Evolutionary conservation across 2,329 filamentous ascomycete genomes (phyloP).

Genomic region (Pezicula carpinea): DNA sequence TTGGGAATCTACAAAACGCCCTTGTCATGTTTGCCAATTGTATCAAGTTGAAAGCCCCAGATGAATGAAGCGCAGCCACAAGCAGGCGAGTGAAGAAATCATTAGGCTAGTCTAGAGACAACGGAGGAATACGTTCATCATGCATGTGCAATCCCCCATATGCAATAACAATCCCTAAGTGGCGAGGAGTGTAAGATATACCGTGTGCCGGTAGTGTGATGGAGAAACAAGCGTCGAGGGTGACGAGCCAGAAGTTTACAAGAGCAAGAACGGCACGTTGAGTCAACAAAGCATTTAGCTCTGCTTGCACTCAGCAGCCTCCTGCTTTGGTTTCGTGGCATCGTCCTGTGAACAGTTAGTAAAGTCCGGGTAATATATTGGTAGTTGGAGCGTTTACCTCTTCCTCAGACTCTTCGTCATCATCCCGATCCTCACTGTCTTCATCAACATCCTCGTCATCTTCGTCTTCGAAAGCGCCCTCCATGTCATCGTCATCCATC

Average conservation of each 20-base stretch:
- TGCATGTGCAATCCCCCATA: constrained; percentile 6
- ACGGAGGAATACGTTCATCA: constrained; percentile 14
- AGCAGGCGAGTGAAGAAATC: constrained; percentile 13
- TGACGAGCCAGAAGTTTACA: not conserved
- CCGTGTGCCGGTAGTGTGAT: not conserved
- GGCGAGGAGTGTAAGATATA: not conserved
- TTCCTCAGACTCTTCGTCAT: constrained; percentile 78
- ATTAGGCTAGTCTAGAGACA: constrained; percentile 28
- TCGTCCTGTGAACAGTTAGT: constrained; percentile 61
- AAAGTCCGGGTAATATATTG: constrained; percentile 6
- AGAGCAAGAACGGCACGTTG: not conserved
- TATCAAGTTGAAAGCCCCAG: not conserved
- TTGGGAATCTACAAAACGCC: not conserved
- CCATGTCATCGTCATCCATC: constrained; percentile 76
- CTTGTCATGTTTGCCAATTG: not conserved
- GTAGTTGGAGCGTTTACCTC: constrained; percentile 48
- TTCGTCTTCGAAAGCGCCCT: constrained; percentile 81
- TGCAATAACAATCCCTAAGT: not conserved
- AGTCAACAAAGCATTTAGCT: constrained; percentile 50
- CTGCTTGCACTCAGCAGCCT: constrained; percentile 94
- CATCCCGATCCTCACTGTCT: constrained; percentile 67
- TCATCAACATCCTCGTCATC: constrained; percentile 86
- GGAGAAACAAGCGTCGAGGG: constrained; percentile 4
- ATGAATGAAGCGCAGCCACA: not conserved
- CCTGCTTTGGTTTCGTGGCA: constrained; percentile 85